These are phyloP conservation scores for Xylaria sp. DNA, from an alignment of 2,329 filamentous ascomycete genomes.

Conservation along the genomic window DNA sequence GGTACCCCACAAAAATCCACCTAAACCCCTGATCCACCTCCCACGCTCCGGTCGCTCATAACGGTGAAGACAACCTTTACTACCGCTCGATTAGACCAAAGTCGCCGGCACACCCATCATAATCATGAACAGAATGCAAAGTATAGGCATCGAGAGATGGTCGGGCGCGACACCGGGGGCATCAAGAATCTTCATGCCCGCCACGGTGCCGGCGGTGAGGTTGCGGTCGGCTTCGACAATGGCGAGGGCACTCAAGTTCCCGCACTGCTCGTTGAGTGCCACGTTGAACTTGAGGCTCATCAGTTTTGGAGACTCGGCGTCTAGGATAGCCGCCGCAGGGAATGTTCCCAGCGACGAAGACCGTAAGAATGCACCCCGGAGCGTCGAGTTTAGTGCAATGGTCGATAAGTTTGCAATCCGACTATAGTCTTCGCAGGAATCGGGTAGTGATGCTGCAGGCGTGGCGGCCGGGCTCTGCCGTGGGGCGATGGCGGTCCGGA, in stretches of 20 bases:
- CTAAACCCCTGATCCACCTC: not conserved
- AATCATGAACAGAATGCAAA: conserved; percentile 41
- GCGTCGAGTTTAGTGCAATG: conserved; percentile 57
- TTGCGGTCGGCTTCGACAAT: conserved; percentile 55
- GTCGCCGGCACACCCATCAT: conserved; percentile 42
- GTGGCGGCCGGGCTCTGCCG: conserved; percentile 40
- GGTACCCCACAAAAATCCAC: not conserved
- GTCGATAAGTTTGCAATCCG: conserved; percentile 58
- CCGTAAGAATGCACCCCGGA: conserved; percentile 57
- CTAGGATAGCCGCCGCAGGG: conserved; percentile 53
- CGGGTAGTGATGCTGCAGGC: conserved; percentile 25
- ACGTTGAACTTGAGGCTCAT: conserved; percentile 52
- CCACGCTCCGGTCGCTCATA: not conserved
- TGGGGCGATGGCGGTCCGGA: conserved; percentile 36
- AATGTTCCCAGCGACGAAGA: conserved; percentile 55
- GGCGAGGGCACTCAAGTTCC: conserved; percentile 58
- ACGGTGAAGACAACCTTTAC: not conserved
- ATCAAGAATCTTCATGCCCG: conserved; percentile 49
- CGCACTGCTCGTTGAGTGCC: conserved; percentile 55
- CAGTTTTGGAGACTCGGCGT: conserved; percentile 52
- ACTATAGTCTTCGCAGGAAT: conserved; percentile 55
- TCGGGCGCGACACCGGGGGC: conserved; percentile 44
- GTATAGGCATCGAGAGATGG: conserved; percentile 39
- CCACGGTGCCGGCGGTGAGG: conserved; percentile 55
- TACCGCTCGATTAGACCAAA: conserved; percentile 32